Conservation (phyloP, 2,329 filamentous ascomycete species). For the Triangularia verruculosa region DNA sequence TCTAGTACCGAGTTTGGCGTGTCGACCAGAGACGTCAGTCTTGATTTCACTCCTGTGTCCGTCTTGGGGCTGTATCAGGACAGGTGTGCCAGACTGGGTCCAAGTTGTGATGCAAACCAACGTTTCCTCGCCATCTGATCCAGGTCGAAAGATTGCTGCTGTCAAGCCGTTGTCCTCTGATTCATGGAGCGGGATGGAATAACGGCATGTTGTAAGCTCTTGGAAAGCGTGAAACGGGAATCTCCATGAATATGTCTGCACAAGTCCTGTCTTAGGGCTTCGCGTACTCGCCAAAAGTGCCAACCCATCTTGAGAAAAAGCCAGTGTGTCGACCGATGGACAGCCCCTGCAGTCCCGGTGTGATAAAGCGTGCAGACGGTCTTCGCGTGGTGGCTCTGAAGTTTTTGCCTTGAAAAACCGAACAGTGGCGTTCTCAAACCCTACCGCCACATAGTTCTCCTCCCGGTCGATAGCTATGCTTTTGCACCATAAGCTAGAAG, state of each 20-base stretch:
- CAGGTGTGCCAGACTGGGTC: constrained; percentile 41
- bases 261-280: constrained; percentile 34
- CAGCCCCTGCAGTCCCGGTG: constrained; percentile 37
- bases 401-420: constrained; percentile 39
- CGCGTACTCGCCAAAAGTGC: constrained; percentile 39
- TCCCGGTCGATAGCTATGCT: constrained; percentile 39
- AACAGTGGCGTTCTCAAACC: constrained; percentile 40
- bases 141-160: constrained; percentile 36
- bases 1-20: constrained; percentile 37
- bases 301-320: constrained; percentile 40
- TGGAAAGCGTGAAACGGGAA: constrained; percentile 38
- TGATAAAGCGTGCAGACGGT: constrained; percentile 35
- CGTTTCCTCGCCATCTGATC: constrained; percentile 34
- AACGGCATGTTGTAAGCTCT: constrained; percentile 37
- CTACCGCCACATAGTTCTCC: constrained; percentile 40
- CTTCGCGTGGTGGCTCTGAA: constrained; percentile 36
- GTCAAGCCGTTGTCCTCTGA: constrained; percentile 42
- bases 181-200: constrained; percentile 39
- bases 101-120: constrained; percentile 41
- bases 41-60: constrained; percentile 37
- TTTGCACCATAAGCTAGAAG: constrained; percentile 38
- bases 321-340: constrained; percentile 39
- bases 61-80: constrained; percentile 38
- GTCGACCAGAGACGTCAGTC: constrained; percentile 29
- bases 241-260: constrained; percentile 38